Evolutionary conservation across 106 monocot genomes (phyloP), one percentile per base, ranked within the genome.

Genomic region (Gastrodia elata): DNA sequence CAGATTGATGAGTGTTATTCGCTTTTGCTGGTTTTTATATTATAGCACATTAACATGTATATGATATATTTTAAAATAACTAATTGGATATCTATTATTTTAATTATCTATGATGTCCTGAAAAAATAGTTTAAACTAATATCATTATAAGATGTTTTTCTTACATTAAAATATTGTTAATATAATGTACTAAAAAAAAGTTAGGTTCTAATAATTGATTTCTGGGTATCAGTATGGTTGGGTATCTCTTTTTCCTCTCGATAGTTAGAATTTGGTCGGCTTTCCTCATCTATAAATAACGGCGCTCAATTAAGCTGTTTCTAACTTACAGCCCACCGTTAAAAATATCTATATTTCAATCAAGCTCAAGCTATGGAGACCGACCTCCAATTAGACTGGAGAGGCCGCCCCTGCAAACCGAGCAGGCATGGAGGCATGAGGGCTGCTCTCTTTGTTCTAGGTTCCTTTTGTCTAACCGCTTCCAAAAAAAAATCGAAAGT

Each of bases 391-490:
- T 61, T 94, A 68, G 88, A 91, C 76, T 91, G 94, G 89, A 89
- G 81, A 68, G 94, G 94, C 18, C 87, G 76, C 68, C 77, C 91
- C 34, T 91, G 91, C 84, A 83, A 87, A 27, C 75, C 81, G 14
- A 76, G 67, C 75, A 91, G 82, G 55, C 94, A 94, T 84, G 94
- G 94, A 24, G 94, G 87, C 73, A 89, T 87, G 87, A 76, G 83
- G 74, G 91, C 94, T 78, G 88, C 94, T 41, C 70, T 79, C 61
- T 94, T 94, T 75, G 91, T 94, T 38, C 76, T 94, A 81, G 94
- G 94, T 94, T 25, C 74, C 38, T 39, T 30, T 64, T 68, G 70
- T 38, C 8, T 36, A 28, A 41, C 20, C 37, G 16, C 32, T n/a
- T 14, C 13, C 0, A 61, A 37, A 67, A 1, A 3, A 67, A 9